Evolutionary conservation across 352 stramenopile genomes (phyloP).

Genomic region (Pythium rhizo-oryzae): DNA sequence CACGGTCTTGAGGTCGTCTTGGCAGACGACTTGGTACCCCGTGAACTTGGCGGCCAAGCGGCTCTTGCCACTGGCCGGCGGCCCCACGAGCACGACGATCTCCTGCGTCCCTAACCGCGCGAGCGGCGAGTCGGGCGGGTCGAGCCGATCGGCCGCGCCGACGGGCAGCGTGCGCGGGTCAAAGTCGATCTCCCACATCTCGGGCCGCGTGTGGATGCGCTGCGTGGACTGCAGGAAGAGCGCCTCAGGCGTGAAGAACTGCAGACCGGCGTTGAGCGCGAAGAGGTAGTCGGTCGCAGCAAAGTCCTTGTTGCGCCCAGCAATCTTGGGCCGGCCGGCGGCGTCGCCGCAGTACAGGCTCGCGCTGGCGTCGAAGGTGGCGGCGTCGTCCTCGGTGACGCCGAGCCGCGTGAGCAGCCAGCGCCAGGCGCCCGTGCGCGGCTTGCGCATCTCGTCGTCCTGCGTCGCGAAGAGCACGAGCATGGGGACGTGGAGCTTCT

Average conservation of each 20-base stretch:
- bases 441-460: constrained; percentile 80
- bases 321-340: constrained; percentile 70
- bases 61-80: constrained; percentile 78
- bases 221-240: constrained; percentile 79
- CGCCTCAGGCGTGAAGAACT: constrained; percentile 84
- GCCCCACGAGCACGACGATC: constrained; percentile 70
- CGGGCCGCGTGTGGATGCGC: constrained; percentile 64
- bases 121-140: constrained; percentile 17
- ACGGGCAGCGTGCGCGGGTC: constrained; percentile 45
- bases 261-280: constrained; percentile 79
- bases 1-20: constrained; percentile 85
- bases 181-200: constrained; percentile 79
- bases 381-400: background rate
- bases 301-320: constrained; percentile 80
- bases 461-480: constrained; percentile 71
- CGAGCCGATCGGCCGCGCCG: constrained; percentile 1
- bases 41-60: constrained; percentile 49
- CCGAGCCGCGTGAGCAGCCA: constrained; percentile 46
- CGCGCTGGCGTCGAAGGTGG: constrained; percentile 49
- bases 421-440: constrained; percentile 67
- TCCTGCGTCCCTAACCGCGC: constrained; percentile 44
- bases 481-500: constrained; percentile 65
- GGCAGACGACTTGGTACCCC: constrained; percentile 74
- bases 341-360: constrained; percentile 89
- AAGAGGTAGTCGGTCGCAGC: constrained; percentile 89